phyloP scores from a whole-genome alignment of 148 eudicot genomes.

The Cornus kousa region DNA sequence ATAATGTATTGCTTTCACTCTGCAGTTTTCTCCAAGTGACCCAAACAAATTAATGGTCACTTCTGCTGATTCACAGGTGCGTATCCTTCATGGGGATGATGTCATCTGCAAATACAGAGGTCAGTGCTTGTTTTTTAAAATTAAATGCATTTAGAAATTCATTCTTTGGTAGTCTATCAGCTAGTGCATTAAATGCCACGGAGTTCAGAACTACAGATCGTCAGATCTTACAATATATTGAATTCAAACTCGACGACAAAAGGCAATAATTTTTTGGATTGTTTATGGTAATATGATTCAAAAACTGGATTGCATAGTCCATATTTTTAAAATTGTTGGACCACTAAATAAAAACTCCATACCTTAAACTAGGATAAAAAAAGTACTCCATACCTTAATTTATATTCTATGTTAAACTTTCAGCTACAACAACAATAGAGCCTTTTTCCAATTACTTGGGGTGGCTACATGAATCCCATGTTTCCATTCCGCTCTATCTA shows the following conservation, averaged over 20 bases:
- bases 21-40: slow-evolving; percentile 70
- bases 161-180: not conserved
- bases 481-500: too few relatives aligned
- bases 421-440: not conserved
- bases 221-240: not conserved
- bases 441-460: too few relatives aligned
- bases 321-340: too few relatives aligned
- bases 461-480: too few relatives aligned
- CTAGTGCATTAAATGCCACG: not conserved
- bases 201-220: not conserved
- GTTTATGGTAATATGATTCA: not conserved
- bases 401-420: not conserved
- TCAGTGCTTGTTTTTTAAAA: slow-evolving; percentile 9
- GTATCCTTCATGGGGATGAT: slow-evolving; percentile 56
- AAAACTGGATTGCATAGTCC: too few relatives aligned
- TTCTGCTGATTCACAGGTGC: slow-evolving; percentile 73
- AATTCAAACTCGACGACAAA: not conserved
- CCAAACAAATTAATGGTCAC: slow-evolving; percentile 71
- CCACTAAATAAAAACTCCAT: too few relatives aligned
- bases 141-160: not conserved
- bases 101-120: slow-evolving; percentile 66
- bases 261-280: not conserved
- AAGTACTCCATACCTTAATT: not conserved
- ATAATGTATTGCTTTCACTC: slow-evolving; percentile 6
- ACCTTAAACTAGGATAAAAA: not conserved